A percentile compares a stretch with the other conserved stretches of the same genome.
Conservation (phyloP, 441 rosid species). For the Pelargonium australe region DNA sequence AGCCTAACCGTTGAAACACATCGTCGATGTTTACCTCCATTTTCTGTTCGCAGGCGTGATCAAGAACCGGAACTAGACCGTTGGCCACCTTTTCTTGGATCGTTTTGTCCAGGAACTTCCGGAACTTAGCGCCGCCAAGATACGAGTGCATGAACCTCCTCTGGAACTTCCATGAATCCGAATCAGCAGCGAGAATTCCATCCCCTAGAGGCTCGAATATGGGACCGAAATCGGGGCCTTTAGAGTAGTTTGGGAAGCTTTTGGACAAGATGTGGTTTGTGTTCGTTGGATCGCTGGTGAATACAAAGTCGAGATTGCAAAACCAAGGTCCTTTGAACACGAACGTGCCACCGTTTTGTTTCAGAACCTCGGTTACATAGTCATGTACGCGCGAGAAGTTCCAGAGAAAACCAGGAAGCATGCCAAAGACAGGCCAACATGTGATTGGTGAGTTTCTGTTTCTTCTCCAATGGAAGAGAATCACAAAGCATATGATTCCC, state of each 20-base stretch:
- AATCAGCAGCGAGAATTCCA: conserved; percentile 12
- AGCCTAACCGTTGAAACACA: conserved; percentile 11
- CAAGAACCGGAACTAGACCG: conserved; percentile 7
- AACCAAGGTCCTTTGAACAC: conserved; percentile 16
- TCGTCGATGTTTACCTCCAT: conserved; percentile 9
- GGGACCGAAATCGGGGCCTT: conserved; percentile 10
- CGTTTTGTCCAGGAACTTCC: conserved; percentile 1
- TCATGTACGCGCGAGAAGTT: conserved; percentile 9
- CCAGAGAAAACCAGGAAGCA: conserved; percentile 7
- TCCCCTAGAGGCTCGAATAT: conserved; percentile 11
- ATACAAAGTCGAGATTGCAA: background rate
- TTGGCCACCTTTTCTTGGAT: conserved; percentile 7
- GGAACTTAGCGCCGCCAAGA: background rate
- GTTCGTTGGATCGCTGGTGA: conserved; percentile 14
- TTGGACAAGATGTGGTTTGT: conserved; percentile 14
- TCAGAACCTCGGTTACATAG: conserved; percentile 4
- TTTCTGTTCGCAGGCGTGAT: background rate
- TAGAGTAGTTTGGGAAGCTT: conserved; percentile 11
- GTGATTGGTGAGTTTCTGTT: conserved; percentile 3
- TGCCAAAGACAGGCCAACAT: conserved; percentile 15
- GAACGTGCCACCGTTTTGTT: background rate
- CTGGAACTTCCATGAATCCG: conserved; percentile 12
- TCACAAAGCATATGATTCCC: background rate
- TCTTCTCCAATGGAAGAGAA: background rate
- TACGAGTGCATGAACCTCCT: background rate